A percentile compares a stretch with the other conserved stretches of the same genome.
Conservation (phyloP, 225 moss, liverwort and hornwort genomes). For the Sphagnum tenellum region DNA sequence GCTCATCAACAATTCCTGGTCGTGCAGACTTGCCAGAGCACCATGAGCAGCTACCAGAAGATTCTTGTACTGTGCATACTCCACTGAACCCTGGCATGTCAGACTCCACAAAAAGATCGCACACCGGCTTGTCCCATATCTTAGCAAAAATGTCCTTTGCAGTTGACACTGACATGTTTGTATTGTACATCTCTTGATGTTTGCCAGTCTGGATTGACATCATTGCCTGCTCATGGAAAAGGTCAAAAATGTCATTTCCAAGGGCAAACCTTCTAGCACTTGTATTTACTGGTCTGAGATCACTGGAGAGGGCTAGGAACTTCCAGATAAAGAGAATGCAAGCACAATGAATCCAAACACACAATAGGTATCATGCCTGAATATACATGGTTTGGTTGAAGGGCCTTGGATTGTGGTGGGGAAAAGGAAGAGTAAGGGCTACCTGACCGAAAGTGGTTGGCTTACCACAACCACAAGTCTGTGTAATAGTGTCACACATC, state of each 20-base stretch:
- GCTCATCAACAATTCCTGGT: constrained; percentile 70
- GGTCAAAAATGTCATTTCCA: background rate
- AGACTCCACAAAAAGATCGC: constrained; percentile 65
- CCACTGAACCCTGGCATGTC: constrained; percentile 71
- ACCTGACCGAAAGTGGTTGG: constrained; percentile 85
- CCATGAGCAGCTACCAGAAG: constrained; percentile 51
- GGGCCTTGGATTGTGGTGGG: background rate
- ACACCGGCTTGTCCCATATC: constrained; percentile 86
- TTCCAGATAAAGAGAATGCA: no score
- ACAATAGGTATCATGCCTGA: no score
- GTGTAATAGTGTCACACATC: constrained; percentile 80
- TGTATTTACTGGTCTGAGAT: background rate
- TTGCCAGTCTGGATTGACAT: constrained; percentile 53
- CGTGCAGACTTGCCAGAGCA: constrained; percentile 63
- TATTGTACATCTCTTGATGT: constrained; percentile 47
- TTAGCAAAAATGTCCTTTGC: constrained; percentile 64
- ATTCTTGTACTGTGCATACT: constrained; percentile 35
- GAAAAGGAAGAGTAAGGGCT: constrained; percentile 1
- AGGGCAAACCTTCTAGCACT: background rate
- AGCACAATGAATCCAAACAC: no score
- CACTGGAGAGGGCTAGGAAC: no score
- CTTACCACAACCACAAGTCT: constrained; percentile 77
- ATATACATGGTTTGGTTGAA: no score
- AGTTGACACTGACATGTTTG: constrained; percentile 80
- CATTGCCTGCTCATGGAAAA: constrained; percentile 50